Evolutionary conservation across 164 flowering plant genomes (phyloP), one percentile per base, ranked within the genome.

Genomic region (Umbellularia californica): DNA sequence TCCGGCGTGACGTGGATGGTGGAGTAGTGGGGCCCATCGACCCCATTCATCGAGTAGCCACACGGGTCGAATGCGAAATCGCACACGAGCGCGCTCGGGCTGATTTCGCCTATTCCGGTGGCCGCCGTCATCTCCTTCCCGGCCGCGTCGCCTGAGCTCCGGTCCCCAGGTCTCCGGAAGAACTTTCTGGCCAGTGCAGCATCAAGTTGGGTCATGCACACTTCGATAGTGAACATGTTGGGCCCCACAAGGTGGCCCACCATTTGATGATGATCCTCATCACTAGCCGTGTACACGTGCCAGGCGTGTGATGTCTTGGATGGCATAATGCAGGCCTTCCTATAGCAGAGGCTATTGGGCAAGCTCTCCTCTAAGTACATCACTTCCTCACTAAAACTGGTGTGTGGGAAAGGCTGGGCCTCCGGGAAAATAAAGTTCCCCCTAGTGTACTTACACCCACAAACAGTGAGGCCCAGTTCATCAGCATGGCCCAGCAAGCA

Each of bases 1-100:
- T 95, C 99, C 0, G 99, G 99, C 2, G 99, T 95, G 19, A 95
- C 97, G 72, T 95, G 99, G 24, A 95, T 88, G 0, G 99, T 95
- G 7, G 96, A 92, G 79, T 90, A 91, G 3, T 88, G 87, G 50
- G 77, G 80, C 5, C 87, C 89, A 51, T 88, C 87, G 5, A 93
- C 72, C 7, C 95, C 91, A 71, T 95, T 95, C 99, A 93, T 95
- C 2, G 99, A 95, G 80, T 95, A 95, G 0, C 99, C 99, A 77
- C 99, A 95, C 0, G 99, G 98, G 72, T 95, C 99, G 80, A 95
- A 95, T 0, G 85, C 99, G 52, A 84, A 90, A 69, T 95, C 98
- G 75, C 99, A 93, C 0, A 95, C 71, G 1, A 88, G 50, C 0
- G 92, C 86, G 1, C 52, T 62, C 0, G 90, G 85, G 50, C 77